Evolutionary conservation across 345 rosid species (phyloP).

Genomic region (Dimocarpus longan): DNA sequence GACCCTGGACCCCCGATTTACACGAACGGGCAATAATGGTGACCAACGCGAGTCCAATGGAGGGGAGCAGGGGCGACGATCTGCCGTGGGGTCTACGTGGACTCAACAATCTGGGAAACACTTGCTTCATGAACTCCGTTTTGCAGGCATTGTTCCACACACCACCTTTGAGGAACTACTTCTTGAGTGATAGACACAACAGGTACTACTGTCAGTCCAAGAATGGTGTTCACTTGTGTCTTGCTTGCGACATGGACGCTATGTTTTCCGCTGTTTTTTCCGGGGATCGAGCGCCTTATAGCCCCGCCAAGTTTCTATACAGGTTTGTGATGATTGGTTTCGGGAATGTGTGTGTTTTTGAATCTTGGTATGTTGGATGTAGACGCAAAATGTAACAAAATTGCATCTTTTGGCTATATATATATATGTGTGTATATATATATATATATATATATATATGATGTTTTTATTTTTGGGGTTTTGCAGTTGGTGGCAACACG

Average conservation of each 20-base stretch:
- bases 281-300: slow-evolving; percentile 58
- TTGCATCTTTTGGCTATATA: background rate
- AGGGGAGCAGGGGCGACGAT: slow-evolving; percentile 8
- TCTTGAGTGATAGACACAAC: slow-evolving; percentile 57
- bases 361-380: background rate
- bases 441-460: no score
- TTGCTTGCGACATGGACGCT: slow-evolving; percentile 63
- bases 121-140: slow-evolving; percentile 74
- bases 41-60: slow-evolving; percentile 29
- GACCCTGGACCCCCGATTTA: slow-evolving; percentile 49
- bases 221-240: slow-evolving; percentile 38
- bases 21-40: slow-evolving; percentile 35
- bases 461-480: slow-evolving; percentile 12
- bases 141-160: slow-evolving; percentile 64
- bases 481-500: slow-evolving; percentile 75
- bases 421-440: no score
- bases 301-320: slow-evolving; percentile 63
- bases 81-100: slow-evolving; percentile 56
- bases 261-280: slow-evolving; percentile 55
- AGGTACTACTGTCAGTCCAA: slow-evolving; percentile 46
- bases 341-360: background rate
- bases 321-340: slow-evolving; percentile 34
- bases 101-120: slow-evolving; percentile 60
- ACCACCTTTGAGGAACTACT: slow-evolving; percentile 58
- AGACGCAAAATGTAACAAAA: background rate